These are phyloP conservation scores for Cystofilobasidium bisporidii DNA, from an alignment of 768 basidiomycete genomes.

Conservation along the genomic window DNA sequence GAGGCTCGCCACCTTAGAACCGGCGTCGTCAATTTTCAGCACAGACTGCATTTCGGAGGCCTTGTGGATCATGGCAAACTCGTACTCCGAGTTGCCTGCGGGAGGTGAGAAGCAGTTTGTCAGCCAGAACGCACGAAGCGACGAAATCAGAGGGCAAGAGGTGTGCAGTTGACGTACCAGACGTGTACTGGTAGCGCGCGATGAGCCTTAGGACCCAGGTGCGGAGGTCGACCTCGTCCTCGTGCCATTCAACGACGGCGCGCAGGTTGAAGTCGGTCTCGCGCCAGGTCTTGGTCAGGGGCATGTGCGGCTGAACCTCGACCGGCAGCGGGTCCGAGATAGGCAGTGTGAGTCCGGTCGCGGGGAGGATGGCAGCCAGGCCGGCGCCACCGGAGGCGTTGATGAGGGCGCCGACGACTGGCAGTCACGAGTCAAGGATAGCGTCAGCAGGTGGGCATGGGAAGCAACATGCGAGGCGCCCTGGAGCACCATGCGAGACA, in stretches of 20 bases:
- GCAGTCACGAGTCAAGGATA: not conserved
- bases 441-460: not conserved
- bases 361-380: conserved; percentile 8
- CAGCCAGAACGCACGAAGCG: not conserved
- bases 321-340: not conserved
- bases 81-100: not conserved
- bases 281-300: not conserved
- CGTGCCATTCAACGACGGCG: not conserved
- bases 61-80: conserved; percentile 6
- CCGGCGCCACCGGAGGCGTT: conserved; percentile 1
- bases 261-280: conserved; percentile 11
- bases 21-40: not conserved
- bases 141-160: not conserved
- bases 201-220: conserved; percentile 5
- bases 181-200: conserved; percentile 16
- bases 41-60: not conserved
- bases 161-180: not conserved
- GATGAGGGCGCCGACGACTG: conserved; percentile 4
- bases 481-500: too few species aligned
- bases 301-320: conserved; percentile 5
- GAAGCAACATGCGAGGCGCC: too few species aligned
- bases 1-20: not conserved
- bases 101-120: too few species aligned
- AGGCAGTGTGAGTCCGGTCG: not conserved
- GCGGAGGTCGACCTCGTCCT: not conserved